Percentiles rank a stretch among this genome's conserved stretches.
Conservation (phyloP, 805 yeast genomes). For the Teunomyces tritomae region DNA sequence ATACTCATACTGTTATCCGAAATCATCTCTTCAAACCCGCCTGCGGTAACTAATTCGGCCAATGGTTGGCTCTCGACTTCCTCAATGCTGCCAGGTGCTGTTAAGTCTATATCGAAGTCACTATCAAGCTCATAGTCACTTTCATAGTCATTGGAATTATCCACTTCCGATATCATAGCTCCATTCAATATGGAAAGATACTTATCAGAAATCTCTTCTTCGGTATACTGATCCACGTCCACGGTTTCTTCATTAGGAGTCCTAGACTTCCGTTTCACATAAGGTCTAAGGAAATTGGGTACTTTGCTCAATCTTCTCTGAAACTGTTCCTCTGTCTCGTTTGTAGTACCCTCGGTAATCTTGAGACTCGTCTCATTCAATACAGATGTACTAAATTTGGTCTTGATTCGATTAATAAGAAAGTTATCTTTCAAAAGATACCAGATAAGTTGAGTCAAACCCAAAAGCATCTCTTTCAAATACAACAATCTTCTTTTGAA, state of each 20-base stretch:
- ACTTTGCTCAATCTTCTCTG: constrained; percentile 10
- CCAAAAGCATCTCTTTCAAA: constrained; percentile 17
- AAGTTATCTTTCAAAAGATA: constrained; percentile 11
- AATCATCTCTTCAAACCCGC: constrained; percentile 25
- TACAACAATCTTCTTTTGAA: constrained; percentile 19
- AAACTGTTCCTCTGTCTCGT: constrained; percentile 6
- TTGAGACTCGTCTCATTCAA: not conserved
- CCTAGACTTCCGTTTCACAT: constrained; percentile 20
- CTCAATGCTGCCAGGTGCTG: not conserved
- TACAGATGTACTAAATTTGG: not conserved
- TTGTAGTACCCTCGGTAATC: not conserved
- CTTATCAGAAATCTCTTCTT: constrained; percentile 18
- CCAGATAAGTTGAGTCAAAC: constrained; percentile 20
- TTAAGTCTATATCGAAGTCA: not conserved
- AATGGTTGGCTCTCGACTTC: constrained; percentile 1
- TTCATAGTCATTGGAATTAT: constrained; percentile 30
- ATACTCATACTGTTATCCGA: constrained; percentile 15
- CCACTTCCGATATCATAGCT: constrained; percentile 36
- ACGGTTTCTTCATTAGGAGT: not conserved
- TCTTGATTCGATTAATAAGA: not conserved
- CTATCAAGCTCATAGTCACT: constrained; percentile 8
- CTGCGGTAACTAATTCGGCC: constrained; percentile 23
- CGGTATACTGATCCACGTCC: constrained; percentile 14
- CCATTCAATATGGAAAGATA: constrained; percentile 24
- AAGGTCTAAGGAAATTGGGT: constrained; percentile 28